Percentiles rank a stretch among this genome's conserved stretches.
Evolutionary conservation across 2,329 filamentous ascomycete species (phyloP).

Genomic region (Uncinocarpus reesii): DNA sequence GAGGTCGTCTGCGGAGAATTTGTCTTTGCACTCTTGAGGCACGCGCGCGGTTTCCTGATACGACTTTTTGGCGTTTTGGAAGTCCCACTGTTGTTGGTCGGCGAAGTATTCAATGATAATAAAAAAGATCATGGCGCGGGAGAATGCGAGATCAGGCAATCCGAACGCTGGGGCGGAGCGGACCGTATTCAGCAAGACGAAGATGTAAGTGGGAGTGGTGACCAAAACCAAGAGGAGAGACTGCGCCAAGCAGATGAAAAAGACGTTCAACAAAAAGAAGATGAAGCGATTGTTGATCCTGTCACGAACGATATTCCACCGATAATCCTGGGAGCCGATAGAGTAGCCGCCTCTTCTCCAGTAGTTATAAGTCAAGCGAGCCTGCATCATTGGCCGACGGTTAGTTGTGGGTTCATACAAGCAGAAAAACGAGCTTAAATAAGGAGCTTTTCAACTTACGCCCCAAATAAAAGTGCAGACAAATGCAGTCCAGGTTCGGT

Average conservation of each 20-base stretch:
- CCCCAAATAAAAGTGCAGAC: slow-evolving; percentile 68
- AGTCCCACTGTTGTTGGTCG: slow-evolving; percentile 89
- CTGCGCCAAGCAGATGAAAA: slow-evolving; percentile 81
- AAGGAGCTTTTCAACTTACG: slow-evolving; percentile 43
- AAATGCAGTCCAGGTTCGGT: slow-evolving; percentile 61
- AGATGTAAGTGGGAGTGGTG: slow-evolving; percentile 70
- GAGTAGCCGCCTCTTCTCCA: slow-evolving; percentile 88
- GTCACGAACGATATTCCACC: slow-evolving; percentile 69
- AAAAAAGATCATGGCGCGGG: slow-evolving; percentile 46
- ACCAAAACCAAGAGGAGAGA: slow-evolving; percentile 70
- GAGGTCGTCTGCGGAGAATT: slow-evolving; percentile 60
- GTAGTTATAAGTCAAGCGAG: slow-evolving; percentile 87
- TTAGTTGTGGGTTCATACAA: background rate
- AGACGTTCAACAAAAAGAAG: slow-evolving; percentile 76
- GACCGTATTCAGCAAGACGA: slow-evolving; percentile 57
- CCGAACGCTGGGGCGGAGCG: slow-evolving; percentile 46
- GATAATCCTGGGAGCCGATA: slow-evolving; percentile 85
- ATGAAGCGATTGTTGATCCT: slow-evolving; percentile 58
- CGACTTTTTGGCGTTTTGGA: slow-evolving; percentile 65
- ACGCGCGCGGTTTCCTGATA: slow-evolving; percentile 67
- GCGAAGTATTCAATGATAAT: slow-evolving; percentile 65
- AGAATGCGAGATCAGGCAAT: slow-evolving; percentile 50
- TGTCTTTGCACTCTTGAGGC: slow-evolving; percentile 41
- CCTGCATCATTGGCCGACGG: slow-evolving; percentile 40
- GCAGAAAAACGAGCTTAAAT: background rate